These are phyloP conservation scores for Yamadazyma pseudoaaseri DNA, from an alignment of 1,139 yeast genomes.

Conservation along the genomic window DNA sequence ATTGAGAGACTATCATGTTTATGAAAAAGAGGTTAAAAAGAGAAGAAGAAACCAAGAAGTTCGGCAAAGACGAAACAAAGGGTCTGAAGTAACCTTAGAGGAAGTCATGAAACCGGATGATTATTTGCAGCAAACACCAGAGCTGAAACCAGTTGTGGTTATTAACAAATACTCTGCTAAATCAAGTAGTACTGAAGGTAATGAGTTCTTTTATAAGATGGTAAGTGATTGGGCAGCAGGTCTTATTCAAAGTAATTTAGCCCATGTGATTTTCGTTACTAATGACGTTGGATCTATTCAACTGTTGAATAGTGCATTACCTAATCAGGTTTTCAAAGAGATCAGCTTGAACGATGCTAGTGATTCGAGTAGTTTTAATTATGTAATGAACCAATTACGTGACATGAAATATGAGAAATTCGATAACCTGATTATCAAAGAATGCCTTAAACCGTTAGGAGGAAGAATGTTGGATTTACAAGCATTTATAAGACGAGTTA, in stretches of 20 bases:
- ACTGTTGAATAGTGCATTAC: slow-evolving; percentile 66
- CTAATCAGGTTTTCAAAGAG: slow-evolving; percentile 82
- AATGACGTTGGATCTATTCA: slow-evolving; percentile 80
- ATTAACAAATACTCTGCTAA: slow-evolving; percentile 67
- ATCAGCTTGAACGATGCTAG: slow-evolving; percentile 82
- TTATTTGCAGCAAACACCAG: slow-evolving; percentile 83
- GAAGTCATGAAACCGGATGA: slow-evolving; percentile 67
- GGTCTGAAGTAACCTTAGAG: slow-evolving; percentile 13
- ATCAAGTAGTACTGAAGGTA: slow-evolving; percentile 39
- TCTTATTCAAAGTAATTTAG: slow-evolving; percentile 72
- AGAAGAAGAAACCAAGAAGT: slow-evolving; percentile 16
- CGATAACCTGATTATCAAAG: slow-evolving; percentile 28
- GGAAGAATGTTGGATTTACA: slow-evolving; percentile 95
- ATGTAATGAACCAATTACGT: slow-evolving; percentile 62
- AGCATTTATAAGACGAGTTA: slow-evolving; percentile 82
- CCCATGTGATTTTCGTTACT: slow-evolving; percentile 86
- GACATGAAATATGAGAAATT: slow-evolving; percentile 28
- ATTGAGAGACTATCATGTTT: slow-evolving; percentile 33
- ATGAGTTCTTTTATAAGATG: slow-evolving; percentile 70
- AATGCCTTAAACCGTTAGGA: slow-evolving; percentile 72
- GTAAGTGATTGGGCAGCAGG: slow-evolving; percentile 88
- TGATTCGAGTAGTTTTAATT: slow-evolving; percentile 63
- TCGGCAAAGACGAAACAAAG: slow-evolving; percentile 12
- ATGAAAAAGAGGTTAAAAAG: slow-evolving; percentile 18
- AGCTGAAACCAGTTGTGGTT: slow-evolving; percentile 81